phyloP scores from a whole-genome alignment of 2,329 filamentous ascomycete genomes.

The Hypoxylon sp. region DNA sequence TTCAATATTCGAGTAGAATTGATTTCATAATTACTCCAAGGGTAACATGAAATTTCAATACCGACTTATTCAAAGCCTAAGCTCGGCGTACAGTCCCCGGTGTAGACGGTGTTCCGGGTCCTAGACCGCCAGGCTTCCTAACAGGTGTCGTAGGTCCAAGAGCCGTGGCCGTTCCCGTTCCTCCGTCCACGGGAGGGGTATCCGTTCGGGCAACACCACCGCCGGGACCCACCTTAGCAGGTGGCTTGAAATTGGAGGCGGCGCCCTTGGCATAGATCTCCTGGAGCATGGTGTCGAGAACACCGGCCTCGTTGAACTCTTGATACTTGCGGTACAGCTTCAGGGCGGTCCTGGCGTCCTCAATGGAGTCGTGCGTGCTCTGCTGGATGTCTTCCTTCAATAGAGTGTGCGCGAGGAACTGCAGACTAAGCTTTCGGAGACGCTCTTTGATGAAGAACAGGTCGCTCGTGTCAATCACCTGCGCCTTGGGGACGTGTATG shows the following conservation, averaged over 20 bases:
- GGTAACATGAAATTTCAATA: background rate
- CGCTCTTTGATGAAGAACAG: conserved; percentile 87
- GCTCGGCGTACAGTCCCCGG: conserved; percentile 11
- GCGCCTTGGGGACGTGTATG: conserved; percentile 89
- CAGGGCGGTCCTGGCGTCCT: conserved; percentile 91
- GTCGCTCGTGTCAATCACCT: conserved; percentile 94
- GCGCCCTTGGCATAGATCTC: conserved; percentile 82
- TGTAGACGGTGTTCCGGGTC: conserved; percentile 34
- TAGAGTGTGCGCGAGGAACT: conserved; percentile 91
- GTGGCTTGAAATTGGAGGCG: conserved; percentile 69
- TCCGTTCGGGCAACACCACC: conserved; percentile 43
- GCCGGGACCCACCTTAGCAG: conserved; percentile 51
- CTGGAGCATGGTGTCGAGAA: conserved; percentile 84
- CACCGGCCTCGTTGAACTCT: conserved; percentile 88
- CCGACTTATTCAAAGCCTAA: conserved; percentile 8
- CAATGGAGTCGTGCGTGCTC: conserved; percentile 93
- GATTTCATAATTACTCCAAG: background rate
- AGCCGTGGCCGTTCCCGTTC: conserved; percentile 16
- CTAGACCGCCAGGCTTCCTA: conserved; percentile 30
- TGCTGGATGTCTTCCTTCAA: conserved; percentile 95
- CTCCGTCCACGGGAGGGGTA: conserved; percentile 46
- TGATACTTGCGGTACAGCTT: conserved; percentile 90
- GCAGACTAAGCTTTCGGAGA: conserved; percentile 87
- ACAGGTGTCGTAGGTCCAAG: conserved; percentile 43
- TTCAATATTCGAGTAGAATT: background rate